Base-by-base conservation (phyloP, 148 eudicot species). In the Selenicereus undatus region DNA sequence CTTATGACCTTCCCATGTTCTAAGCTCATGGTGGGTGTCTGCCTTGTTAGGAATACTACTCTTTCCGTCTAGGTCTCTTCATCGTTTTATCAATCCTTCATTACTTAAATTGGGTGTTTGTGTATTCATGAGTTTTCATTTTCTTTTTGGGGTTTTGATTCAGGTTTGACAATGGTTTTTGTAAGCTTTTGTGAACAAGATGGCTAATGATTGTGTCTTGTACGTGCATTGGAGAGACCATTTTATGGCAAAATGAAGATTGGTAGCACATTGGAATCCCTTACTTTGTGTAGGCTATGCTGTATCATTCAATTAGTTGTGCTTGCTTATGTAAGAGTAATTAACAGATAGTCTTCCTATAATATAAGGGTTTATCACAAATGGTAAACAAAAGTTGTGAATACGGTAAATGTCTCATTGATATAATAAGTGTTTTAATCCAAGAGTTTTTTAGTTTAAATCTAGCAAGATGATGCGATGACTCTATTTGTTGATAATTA, bases 181-280 rank as follows among this genome's bases (percentile, higher is more conserved):
- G 71, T 58, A 54, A 54, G 52, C 17, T 79, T 79, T 70, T 72
- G 76, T 79, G 82, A 72, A 71, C 36, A 29, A 79, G 81, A 54
- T 79, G 35, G 82, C 32, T 56, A 72, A 18, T 54, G 9, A 7
- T 56, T 54, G 39, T 79, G 52, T 32, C 48, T 39, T 39, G 43
- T 14, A 64, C 26, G 54, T 68, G 71, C 32, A 9, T 74, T 42
- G 27, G 21, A 6, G 11, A 43, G 42, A 78, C 20, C n/a, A 64
- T 43, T 66, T 65, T 43, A 24, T 66, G 60, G 18, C 30, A 30
- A 39, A 64, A 7, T 27, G 3, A 39, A 5, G 52, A 36, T 45
- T 27, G 32, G 22, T 6, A 11, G n/a, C 6, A 27, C 35, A 48
- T 48, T 22, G 29, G 11, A 26, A 39, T 39, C 5, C 43, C 43